Conservation (phyloP, 306 rosid genomes). For the Sesbania bispinosa region DNA sequence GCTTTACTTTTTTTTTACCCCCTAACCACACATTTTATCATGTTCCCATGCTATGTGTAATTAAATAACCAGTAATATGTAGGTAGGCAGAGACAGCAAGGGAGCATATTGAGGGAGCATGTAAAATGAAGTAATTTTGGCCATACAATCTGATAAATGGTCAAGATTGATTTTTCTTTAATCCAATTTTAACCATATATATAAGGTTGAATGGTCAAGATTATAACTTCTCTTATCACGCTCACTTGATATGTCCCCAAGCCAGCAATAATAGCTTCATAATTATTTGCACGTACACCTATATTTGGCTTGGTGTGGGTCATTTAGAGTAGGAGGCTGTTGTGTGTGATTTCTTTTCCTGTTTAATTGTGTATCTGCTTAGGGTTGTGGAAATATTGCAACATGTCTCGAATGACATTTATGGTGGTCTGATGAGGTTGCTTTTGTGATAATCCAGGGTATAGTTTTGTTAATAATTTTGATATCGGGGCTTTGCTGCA, state of each 20-base stretch:
- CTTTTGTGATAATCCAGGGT: constrained; percentile 54
- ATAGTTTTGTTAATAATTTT: constrained; percentile 80
- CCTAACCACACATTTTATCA: background rate
- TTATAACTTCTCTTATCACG: background rate
- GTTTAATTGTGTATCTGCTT: background rate
- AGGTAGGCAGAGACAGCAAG: background rate
- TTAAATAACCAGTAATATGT: background rate
- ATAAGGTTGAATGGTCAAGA: background rate
- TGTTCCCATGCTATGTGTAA: background rate
- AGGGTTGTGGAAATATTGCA: background rate
- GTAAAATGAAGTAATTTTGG: background rate
- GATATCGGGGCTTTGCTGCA: constrained; percentile 92
- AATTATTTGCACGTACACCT: background rate
- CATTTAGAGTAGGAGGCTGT: background rate
- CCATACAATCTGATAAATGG: background rate
- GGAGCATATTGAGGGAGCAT: background rate
- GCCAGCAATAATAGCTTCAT: background rate
- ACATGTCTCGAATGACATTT: background rate
- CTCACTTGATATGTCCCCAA: background rate
- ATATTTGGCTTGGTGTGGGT: background rate
- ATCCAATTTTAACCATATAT: background rate
- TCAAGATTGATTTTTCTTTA: background rate
- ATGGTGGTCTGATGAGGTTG: constrained; percentile 31
- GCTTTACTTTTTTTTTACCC: background rate
- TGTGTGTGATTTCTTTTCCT: background rate